Conservation (phyloP, 331 rosid genomes). For the Dryas integrifolia region DNA sequence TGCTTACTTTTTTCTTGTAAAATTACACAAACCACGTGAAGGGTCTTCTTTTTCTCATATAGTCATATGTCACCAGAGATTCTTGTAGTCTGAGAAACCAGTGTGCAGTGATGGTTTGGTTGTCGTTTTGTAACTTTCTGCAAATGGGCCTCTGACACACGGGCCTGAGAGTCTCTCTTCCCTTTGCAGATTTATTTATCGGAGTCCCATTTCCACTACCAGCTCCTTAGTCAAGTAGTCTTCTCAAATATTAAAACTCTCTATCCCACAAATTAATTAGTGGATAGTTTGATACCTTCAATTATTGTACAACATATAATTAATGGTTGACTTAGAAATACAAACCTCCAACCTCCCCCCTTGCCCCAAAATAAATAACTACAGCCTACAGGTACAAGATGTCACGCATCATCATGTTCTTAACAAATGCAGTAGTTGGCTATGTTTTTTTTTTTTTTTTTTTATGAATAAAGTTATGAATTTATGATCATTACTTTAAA, state of each 20-base stretch:
- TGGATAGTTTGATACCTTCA: not conserved
- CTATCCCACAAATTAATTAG: not conserved
- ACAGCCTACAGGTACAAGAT: too few species aligned
- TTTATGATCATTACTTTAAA: too few species aligned
- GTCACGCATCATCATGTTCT: not conserved
- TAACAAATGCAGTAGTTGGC: not conserved
- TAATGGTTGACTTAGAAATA: not conserved
- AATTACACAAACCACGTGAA: not conserved
- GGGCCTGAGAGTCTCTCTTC: not conserved
- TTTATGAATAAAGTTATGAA: too few species aligned
- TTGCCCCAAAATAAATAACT: too few species aligned
- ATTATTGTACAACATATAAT: not conserved
- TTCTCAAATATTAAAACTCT: too few species aligned
- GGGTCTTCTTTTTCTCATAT: not conserved
- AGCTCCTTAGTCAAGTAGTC: not conserved
- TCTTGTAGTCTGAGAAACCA: not conserved
- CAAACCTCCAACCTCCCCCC: not conserved
- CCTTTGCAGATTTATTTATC: not conserved
- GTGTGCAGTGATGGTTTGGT: not conserved
- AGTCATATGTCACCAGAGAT: constrained; percentile 2
- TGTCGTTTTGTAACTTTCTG: constrained; percentile 10
- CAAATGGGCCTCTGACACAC: constrained; percentile 11
- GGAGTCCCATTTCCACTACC: not conserved
- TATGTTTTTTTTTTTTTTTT: not conserved
- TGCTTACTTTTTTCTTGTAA: not conserved